A percentile compares a stretch with the other conserved stretches of the same genome.
phyloP scores from a whole-genome alignment of 768 basidiomycete species.

The Epithele typhae region DNA sequence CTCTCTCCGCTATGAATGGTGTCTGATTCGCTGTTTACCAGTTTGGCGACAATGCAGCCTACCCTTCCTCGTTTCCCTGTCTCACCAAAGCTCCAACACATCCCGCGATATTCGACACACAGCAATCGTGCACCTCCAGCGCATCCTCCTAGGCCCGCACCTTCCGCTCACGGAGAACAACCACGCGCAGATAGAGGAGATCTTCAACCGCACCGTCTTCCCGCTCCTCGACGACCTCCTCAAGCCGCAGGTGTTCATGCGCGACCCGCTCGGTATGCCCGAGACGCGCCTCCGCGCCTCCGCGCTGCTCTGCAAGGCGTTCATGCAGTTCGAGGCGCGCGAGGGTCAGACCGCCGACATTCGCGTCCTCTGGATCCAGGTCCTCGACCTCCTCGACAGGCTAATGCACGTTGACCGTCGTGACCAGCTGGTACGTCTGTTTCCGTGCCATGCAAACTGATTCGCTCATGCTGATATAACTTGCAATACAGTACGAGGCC shows the following conservation, averaged over 20 bases:
- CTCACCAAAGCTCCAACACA: slow-evolving; percentile 78
- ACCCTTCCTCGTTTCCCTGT: slow-evolving; percentile 68
- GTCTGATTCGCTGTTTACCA: background rate
- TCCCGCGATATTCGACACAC: slow-evolving; percentile 78
- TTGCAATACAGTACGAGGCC: slow-evolving; percentile 74
- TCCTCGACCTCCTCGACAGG: slow-evolving; percentile 84
- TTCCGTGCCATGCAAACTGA: too few species aligned
- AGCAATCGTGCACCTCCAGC: slow-evolving; percentile 43
- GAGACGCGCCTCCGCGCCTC: slow-evolving; percentile 87
- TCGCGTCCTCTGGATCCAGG: slow-evolving; percentile 78
- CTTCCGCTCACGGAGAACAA: slow-evolving; percentile 55
- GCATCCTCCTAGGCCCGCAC: slow-evolving; percentile 77
- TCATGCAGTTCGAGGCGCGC: slow-evolving; percentile 88
- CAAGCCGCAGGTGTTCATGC: slow-evolving; percentile 71
- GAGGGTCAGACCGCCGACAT: slow-evolving; percentile 63
- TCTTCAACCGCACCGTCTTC: slow-evolving; percentile 88
- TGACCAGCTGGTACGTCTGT: slow-evolving; percentile 74
- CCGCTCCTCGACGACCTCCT: slow-evolving; percentile 89
- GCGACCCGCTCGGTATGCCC: slow-evolving; percentile 83
- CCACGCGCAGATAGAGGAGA: slow-evolving; percentile 64
- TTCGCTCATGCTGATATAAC: too few species aligned
- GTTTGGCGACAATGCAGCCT: slow-evolving; percentile 79
- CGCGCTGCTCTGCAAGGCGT: slow-evolving; percentile 90
- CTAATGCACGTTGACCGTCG: slow-evolving; percentile 82
- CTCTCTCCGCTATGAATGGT: too few species aligned